Evolutionary conservation across 2,329 filamentous ascomycete species (phyloP).

Genomic region (Dissoconium aciculare): DNA sequence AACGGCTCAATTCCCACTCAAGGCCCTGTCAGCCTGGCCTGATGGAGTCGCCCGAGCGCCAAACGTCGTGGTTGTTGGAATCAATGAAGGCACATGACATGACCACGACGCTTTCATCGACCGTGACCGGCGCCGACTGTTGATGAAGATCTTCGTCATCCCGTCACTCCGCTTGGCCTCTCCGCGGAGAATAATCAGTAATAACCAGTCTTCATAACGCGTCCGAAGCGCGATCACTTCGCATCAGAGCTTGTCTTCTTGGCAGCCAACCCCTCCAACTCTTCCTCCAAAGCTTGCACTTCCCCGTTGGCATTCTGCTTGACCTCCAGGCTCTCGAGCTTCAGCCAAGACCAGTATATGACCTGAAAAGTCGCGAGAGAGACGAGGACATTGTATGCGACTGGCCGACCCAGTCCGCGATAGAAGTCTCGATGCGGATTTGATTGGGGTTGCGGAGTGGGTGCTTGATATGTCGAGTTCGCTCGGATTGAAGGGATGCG

Average conservation of each 20-base stretch:
- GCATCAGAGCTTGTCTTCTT: slow-evolving; percentile 6
- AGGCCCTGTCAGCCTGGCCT: too few species aligned
- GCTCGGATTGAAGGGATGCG: neutral
- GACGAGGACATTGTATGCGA: slow-evolving; percentile 58
- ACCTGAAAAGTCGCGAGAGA: slow-evolving; percentile 67
- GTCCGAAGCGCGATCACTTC: too few species aligned
- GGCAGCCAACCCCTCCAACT: slow-evolving; percentile 14
- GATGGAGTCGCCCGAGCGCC: too few species aligned
- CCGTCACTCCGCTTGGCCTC: too few species aligned
- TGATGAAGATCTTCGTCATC: too few species aligned
- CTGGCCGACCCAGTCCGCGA: slow-evolving; percentile 56
- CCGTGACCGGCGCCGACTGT: too few species aligned
- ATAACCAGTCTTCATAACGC: too few species aligned
- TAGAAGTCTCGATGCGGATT: slow-evolving; percentile 45
- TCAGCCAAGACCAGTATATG: slow-evolving; percentile 59
- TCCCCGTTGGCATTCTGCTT: slow-evolving; percentile 39
- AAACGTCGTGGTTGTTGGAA: too few species aligned
- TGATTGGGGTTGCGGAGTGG: slow-evolving; percentile 7
- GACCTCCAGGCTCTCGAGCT: slow-evolving; percentile 57
- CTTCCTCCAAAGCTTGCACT: slow-evolving; percentile 12
- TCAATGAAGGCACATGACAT: too few species aligned
- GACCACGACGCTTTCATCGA: too few species aligned
- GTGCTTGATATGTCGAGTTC: slow-evolving; percentile 13
- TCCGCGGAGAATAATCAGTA: too few species aligned
- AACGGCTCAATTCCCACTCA: too few species aligned